These are phyloP conservation scores for Cytospora schulzeri DNA, from an alignment of 2,329 filamentous ascomycete genomes.

Conservation along the genomic window DNA sequence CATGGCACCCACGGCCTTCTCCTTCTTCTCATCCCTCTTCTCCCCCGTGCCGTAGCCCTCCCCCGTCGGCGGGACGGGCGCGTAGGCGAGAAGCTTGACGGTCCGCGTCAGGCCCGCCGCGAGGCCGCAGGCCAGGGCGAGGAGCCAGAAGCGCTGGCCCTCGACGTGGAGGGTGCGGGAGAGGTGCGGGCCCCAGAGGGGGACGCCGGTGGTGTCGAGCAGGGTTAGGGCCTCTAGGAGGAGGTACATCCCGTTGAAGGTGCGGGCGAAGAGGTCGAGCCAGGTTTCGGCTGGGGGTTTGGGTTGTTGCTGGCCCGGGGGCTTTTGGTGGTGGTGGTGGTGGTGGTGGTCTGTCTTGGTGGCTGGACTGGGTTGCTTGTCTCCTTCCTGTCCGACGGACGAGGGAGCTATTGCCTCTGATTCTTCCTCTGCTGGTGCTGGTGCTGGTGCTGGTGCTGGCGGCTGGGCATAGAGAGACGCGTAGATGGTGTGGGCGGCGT, in stretches of 20 bases:
- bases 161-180: constrained; percentile 55
- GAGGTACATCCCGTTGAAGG: constrained; percentile 67
- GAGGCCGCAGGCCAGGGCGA: constrained; percentile 57
- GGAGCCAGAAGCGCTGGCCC: constrained; percentile 71
- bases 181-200: constrained; percentile 55
- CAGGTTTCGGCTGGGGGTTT: constrained; percentile 40
- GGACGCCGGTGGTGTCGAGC: constrained; percentile 53
- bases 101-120: constrained; percentile 47
- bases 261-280: constrained; percentile 59
- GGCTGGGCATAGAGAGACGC: constrained; percentile 29
- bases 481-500: constrained; percentile 50
- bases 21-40: constrained; percentile 28
- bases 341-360: background rate
- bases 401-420: background rate
- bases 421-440: background rate
- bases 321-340: background rate
- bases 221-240: constrained; percentile 67
- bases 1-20: constrained; percentile 31
- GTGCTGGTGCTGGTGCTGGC: constrained; percentile 14
- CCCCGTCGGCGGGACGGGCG: constrained; percentile 39
- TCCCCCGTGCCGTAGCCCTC: constrained; percentile 35
- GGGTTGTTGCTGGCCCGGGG: constrained; percentile 13
- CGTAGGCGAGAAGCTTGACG: constrained; percentile 39
- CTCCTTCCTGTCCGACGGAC: background rate
- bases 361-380: too few species aligned